Base-by-base conservation (phyloP, 352 stramenopile species). In the Phytophthora foliorum region DNA sequence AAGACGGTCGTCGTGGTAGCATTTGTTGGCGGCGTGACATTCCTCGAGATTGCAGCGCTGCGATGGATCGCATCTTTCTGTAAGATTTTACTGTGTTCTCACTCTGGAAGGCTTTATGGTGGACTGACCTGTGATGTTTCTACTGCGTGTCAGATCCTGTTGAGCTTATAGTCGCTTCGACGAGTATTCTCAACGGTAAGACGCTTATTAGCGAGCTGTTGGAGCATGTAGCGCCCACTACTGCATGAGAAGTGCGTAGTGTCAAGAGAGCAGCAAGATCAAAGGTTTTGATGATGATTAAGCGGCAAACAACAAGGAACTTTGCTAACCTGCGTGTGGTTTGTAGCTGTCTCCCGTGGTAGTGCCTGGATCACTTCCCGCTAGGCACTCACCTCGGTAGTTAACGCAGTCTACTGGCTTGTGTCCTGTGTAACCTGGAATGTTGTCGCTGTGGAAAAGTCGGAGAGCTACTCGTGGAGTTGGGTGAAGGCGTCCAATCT, bases 381-480 rank as follows among this genome's bases (percentile, higher is more conserved):
- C 80, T 13, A 72, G 80, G 38, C 80, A 91, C 32, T 93, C 86
- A 25, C 89, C 89, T 16, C 78, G 81, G 56, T 92, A 92, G 67
- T 96, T 96, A n/a, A 58, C 72, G 70, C 84, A 92, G 64, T 92
- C 84, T 21, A 84, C 69, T 0, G 88, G 84, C 32, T 93, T 92
- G 75, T 94, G 84, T 2, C 90, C 88, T 9, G 87, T 90, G 72
- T 97, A 97, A 0, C 88, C 88, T 0, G 90, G 87, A 14, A 97
- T 66, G 51, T 97, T 95, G 57, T 95, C 85, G 60, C 65, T 88
- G 62, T 96, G 74, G 62, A 88, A 95, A 17, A 97, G 69, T n/a
- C 85, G 81, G 25, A 95, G 62, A 14, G 77, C 75, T 52, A 78
- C 74, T 13, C 71, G 72, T 19, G 80, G 75, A 1, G 69, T 72